Conservation (phyloP, 78 protist genomes). For the Dictyostelium brefeldianum region DNA sequence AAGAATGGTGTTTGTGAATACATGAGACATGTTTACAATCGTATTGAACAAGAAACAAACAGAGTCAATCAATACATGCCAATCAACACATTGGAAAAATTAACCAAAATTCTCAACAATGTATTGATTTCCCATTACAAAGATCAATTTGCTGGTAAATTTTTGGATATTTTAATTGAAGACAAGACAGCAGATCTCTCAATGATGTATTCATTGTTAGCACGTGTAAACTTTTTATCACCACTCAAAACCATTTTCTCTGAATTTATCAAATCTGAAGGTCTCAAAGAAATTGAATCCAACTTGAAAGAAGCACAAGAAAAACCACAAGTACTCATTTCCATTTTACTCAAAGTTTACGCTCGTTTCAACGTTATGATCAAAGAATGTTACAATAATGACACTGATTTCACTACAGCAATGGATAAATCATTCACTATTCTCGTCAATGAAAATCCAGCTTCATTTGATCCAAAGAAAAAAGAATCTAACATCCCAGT, state of each 20-base stretch:
- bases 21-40: slow-evolving; percentile 62
- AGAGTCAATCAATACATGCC: slow-evolving; percentile 73
- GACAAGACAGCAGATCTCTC: slow-evolving; percentile 48
- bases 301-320: slow-evolving; percentile 82
- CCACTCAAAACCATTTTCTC: slow-evolving; percentile 44
- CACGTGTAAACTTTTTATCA: slow-evolving; percentile 40
- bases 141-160: slow-evolving; percentile 73
- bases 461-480: slow-evolving; percentile 56
- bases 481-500: slow-evolving; percentile 76
- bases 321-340: slow-evolving; percentile 77
- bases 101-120: slow-evolving; percentile 51
- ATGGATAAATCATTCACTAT: slow-evolving; percentile 74
- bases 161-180: slow-evolving; percentile 63
- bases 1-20: slow-evolving; percentile 79
- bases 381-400: slow-evolving; percentile 40
- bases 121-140: slow-evolving; percentile 59
- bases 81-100: slow-evolving; percentile 23
- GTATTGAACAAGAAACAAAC: slow-evolving; percentile 66
- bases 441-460: slow-evolving; percentile 76
- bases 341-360: slow-evolving; percentile 48
- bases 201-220: slow-evolving; percentile 81
- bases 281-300: slow-evolving; percentile 73
- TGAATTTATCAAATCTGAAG: slow-evolving; percentile 70
- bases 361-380: slow-evolving; percentile 70
- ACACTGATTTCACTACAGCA: slow-evolving; percentile 54